Evolutionary conservation across 2,329 filamentous ascomycete genomes (phyloP).

Genomic region (Pseudogymnoascus sp.): DNA sequence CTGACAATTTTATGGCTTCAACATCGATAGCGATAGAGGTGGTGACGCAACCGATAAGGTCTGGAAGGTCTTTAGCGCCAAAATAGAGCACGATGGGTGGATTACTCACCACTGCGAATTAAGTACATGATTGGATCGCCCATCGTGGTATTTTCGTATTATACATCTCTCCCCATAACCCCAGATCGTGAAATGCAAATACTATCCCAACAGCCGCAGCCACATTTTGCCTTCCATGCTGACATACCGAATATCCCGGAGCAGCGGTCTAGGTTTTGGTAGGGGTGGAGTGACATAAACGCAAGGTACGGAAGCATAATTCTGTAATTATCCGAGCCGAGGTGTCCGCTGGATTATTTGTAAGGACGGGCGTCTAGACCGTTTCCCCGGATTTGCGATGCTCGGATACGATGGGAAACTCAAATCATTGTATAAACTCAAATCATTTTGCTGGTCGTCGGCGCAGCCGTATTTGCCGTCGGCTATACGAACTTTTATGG

Average conservation of each 20-base stretch:
- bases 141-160: not conserved
- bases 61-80: not conserved
- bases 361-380: not conserved
- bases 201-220: not conserved
- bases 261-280: not conserved
- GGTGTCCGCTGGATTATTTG: not conserved
- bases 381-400: not conserved
- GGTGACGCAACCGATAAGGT: conserved; percentile 4
- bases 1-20: not conserved
- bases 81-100: not conserved
- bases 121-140: not conserved
- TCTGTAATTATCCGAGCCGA: not conserved
- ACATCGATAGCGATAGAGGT: not conserved
- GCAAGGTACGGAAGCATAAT: conserved; percentile 1
- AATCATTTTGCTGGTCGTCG: not conserved
- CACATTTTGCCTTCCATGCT: not conserved
- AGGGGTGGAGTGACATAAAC: not conserved
- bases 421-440: conserved; percentile 7
- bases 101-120: not conserved
- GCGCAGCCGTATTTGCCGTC: not conserved
- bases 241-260: not conserved
- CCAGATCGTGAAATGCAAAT: not conserved
- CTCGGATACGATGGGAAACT: not conserved
- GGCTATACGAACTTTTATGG: not conserved
- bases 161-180: not conserved